phyloP scores from a whole-genome alignment of 1,139 yeast genomes.

The Candida labiduridarum region DNA sequence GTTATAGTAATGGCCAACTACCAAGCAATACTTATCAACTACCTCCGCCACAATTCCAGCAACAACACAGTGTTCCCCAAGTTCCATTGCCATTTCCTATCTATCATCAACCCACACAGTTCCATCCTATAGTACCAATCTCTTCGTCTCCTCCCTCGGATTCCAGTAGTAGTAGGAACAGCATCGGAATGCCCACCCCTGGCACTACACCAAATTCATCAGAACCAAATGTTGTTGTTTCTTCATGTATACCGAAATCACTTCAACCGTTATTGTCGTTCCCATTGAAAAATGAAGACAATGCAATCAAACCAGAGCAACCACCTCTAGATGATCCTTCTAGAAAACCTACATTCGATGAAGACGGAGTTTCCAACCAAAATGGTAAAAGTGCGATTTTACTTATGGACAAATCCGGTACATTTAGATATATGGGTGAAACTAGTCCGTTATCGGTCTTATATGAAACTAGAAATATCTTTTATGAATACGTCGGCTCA shows the following conservation, averaged over 20 bases:
- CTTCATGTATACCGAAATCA: constrained; percentile 25
- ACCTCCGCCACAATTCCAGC: constrained; percentile 10
- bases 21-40: background rate
- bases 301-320: background rate
- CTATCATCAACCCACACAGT: constrained; percentile 3
- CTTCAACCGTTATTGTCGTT: constrained; percentile 29
- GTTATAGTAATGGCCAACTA: background rate
- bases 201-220: constrained; percentile 14
- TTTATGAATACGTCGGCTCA: constrained; percentile 18
- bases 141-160: background rate
- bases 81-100: background rate
- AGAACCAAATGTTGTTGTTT: background rate
- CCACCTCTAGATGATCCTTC: background rate
- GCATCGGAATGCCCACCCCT: constrained; percentile 14
- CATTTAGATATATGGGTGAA: constrained; percentile 29
- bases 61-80: background rate
- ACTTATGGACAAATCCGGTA: constrained; percentile 23
- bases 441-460: constrained; percentile 29
- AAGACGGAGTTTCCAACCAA: constrained; percentile 19
- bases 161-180: background rate
- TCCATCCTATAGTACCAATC: background rate
- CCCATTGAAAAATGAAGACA: constrained; percentile 19
- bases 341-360: background rate
- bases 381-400: constrained; percentile 21
- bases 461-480: constrained; percentile 28